Percentiles rank a stretch among this genome's conserved stretches.
phyloP scores from a whole-genome alignment of 1,284 basidiomycete species.

The Athelia sp. region DNA sequence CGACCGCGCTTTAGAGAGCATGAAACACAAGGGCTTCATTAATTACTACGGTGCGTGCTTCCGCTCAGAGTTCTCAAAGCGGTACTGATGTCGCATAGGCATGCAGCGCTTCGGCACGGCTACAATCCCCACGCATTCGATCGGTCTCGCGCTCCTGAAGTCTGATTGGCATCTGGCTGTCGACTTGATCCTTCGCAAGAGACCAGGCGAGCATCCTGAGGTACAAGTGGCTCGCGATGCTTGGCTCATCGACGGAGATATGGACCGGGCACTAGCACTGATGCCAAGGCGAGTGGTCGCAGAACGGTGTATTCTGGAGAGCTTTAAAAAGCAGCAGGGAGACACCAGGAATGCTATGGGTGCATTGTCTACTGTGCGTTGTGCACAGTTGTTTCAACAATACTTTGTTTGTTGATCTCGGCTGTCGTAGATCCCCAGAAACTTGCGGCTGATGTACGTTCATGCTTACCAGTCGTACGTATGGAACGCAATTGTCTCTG shows the following conservation, averaged over 20 bases:
- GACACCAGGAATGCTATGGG: slow-evolving; percentile 82
- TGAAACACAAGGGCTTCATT: slow-evolving; percentile 88
- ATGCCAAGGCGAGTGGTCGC: slow-evolving; percentile 91
- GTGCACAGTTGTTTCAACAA: slow-evolving; percentile 8
- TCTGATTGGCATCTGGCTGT: slow-evolving; percentile 88
- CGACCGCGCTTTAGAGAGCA: slow-evolving; percentile 72
- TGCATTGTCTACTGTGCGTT: slow-evolving; percentile 75
- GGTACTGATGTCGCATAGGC: slow-evolving; percentile 37
- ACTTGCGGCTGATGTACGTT: slow-evolving; percentile 94
- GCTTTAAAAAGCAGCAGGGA: slow-evolving; percentile 76
- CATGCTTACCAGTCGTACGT: slow-evolving; percentile 99
- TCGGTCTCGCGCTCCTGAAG: slow-evolving; percentile 86
- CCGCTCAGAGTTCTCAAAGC: background rate
- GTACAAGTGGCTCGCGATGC: slow-evolving; percentile 74
- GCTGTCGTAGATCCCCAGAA: slow-evolving; percentile 78
- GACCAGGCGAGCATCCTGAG: slow-evolving; percentile 89
- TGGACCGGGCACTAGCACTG: slow-evolving; percentile 71
- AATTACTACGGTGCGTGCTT: slow-evolving; percentile 85
- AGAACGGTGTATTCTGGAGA: slow-evolving; percentile 88
- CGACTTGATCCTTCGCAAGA: slow-evolving; percentile 74
- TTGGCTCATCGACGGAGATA: slow-evolving; percentile 77
- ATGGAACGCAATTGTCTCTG: slow-evolving; percentile 96
- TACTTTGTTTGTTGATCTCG: background rate
- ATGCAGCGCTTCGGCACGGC: slow-evolving; percentile 99
- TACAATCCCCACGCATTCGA: slow-evolving; percentile 90